Conservation (phyloP, 179 eudicot species). For the Beta lomatogona region DNA sequence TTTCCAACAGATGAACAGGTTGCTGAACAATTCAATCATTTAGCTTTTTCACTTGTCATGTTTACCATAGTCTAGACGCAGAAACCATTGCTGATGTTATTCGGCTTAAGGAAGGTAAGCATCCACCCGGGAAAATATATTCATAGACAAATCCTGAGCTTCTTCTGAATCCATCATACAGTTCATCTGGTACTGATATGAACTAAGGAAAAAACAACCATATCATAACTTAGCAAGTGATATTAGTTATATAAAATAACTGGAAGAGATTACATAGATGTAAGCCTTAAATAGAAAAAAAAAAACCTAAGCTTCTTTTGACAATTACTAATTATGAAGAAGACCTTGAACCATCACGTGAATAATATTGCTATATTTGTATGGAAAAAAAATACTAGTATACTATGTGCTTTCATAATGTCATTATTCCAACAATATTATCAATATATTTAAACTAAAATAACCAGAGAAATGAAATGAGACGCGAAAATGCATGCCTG, state of each 20-base stretch:
- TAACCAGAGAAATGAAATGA: no score
- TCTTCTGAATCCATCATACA: conserved; percentile 70
- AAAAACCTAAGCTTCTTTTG: no score
- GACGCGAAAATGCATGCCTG: no score
- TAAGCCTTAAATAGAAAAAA: neutral
- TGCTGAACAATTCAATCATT: neutral
- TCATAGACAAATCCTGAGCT: conserved; percentile 82
- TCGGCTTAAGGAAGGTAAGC: conserved; percentile 68
- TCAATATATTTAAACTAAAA: no score
- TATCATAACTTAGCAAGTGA: neutral
- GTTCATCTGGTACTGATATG: conserved; percentile 75
- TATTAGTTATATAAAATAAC: neutral
- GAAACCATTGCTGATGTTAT: conserved; percentile 82
- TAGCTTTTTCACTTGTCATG: neutral
- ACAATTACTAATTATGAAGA: no score
- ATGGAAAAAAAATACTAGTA: no score
- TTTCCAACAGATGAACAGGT: neutral
- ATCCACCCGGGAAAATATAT: conserved; percentile 88
- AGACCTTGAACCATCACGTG: no score
- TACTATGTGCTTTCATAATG: no score
- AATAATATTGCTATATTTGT: no score
- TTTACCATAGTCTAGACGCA: conserved; percentile 75
- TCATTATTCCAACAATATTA: no score
- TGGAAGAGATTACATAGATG: neutral
- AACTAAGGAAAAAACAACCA: conserved; percentile 38